Evolutionary conservation across 2,329 filamentous ascomycete genomes (phyloP).

Genomic region (Ophiostoma angusticollis): DNA sequence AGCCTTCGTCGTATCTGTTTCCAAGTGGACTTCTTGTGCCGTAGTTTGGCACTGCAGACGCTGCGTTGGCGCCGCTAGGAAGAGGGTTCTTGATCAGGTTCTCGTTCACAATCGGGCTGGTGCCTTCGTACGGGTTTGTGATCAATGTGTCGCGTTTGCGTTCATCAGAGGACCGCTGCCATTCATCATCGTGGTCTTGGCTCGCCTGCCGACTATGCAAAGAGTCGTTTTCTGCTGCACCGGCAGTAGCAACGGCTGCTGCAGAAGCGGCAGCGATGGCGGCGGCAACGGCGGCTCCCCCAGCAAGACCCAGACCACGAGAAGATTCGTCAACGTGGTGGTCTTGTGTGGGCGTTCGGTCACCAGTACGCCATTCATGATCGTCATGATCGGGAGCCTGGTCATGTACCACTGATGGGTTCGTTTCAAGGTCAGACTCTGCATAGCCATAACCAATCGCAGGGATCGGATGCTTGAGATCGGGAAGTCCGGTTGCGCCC

Average conservation of each 20-base stretch:
- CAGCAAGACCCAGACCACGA: slow-evolving; percentile 40
- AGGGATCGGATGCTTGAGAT: slow-evolving; percentile 57
- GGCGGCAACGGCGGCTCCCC: slow-evolving; percentile 31
- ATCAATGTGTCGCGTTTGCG: slow-evolving; percentile 53
- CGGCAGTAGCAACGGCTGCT: slow-evolving; percentile 33
- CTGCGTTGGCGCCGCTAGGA: slow-evolving; percentile 14
- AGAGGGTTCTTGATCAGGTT: slow-evolving; percentile 26
- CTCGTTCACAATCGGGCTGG: slow-evolving; percentile 46
- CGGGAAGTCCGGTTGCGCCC: slow-evolving; percentile 57
- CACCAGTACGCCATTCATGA: slow-evolving; percentile 19
- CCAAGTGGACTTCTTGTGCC: slow-evolving; percentile 43
- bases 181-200: slow-evolving; percentile 51
- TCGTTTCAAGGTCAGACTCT: slow-evolving; percentile 59
- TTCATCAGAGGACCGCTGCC: slow-evolving; percentile 48
- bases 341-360: slow-evolving; percentile 24
- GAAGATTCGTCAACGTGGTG: slow-evolving; percentile 19
- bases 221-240: slow-evolving; percentile 13
- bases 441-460: slow-evolving; percentile 57
- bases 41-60: slow-evolving; percentile 24
- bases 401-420: slow-evolving; percentile 72
- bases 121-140: slow-evolving; percentile 54
- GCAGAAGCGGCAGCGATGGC: slow-evolving; percentile 42
- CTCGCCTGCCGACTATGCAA: slow-evolving; percentile 42
- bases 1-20: slow-evolving; percentile 69
- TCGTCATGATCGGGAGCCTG: slow-evolving; percentile 37